Conservation (phyloP, 2,329 filamentous ascomycete genomes). For the Microdochium paspali region DNA sequence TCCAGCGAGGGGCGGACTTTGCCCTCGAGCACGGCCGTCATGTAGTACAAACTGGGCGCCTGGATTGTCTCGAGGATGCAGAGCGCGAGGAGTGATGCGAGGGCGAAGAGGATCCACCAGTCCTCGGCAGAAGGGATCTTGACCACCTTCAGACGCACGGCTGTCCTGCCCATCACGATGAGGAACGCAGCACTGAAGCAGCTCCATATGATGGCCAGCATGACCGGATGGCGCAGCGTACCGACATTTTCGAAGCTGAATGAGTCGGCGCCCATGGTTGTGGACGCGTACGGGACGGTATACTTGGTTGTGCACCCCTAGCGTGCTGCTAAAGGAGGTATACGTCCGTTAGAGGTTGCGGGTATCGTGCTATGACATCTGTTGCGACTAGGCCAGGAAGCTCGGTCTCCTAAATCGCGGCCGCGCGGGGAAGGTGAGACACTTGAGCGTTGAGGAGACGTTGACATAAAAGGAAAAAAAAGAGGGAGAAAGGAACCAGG, state of each 20-base stretch:
- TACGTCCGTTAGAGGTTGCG: background rate
- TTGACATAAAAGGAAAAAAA: background rate
- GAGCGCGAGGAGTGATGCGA: slow-evolving; percentile 11
- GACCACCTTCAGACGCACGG: slow-evolving; percentile 13
- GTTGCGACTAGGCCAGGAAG: background rate
- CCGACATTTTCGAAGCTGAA: slow-evolving; percentile 5
- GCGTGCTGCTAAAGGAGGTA: background rate
- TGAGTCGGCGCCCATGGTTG: slow-evolving; percentile 1
- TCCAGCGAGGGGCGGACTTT: slow-evolving; percentile 6
- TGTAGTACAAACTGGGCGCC: slow-evolving; percentile 14
- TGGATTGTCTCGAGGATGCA: slow-evolving; percentile 15
- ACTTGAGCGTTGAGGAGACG: background rate
- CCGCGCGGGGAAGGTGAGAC: background rate
- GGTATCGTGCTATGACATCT: background rate
- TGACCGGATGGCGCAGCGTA: slow-evolving; percentile 9
- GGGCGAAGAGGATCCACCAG: slow-evolving; percentile 19
- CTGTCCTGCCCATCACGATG: slow-evolving; percentile 15
- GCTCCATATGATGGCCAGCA: slow-evolving; percentile 18
- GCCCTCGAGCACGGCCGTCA: slow-evolving; percentile 10
- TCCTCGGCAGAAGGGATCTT: slow-evolving; percentile 14
- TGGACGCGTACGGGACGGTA: no score
- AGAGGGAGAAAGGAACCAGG: background rate
- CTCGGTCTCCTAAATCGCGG: background rate
- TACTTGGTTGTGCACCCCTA: no score
- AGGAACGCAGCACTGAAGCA: slow-evolving; percentile 15